Evolutionary conservation across 1,139 yeast species (phyloP).

Genomic region (Pneumocystis sp.): DNA sequence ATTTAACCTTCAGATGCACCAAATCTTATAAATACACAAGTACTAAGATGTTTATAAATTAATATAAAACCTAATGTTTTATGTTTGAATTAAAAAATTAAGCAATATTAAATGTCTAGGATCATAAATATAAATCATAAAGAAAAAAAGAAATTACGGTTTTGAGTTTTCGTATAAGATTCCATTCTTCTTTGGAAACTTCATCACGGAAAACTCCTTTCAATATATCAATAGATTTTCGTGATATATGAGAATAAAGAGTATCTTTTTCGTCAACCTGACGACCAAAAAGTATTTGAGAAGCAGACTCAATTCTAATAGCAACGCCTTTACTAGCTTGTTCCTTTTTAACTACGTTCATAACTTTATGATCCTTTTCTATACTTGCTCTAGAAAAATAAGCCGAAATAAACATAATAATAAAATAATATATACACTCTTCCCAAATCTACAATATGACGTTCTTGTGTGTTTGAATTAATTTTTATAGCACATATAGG

Average conservation of each 20-base stretch:
- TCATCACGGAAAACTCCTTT: conserved; percentile 94
- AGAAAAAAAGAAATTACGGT: conserved; percentile 50
- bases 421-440: conserved; percentile 31
- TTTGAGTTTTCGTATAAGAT: conserved; percentile 75
- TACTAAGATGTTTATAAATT: not conserved
- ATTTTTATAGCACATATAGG: conserved; percentile 89
- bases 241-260: conserved; percentile 70
- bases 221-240: conserved; percentile 89
- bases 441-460: conserved; percentile 61
- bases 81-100: not conserved
- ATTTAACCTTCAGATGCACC: not conserved
- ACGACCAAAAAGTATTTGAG: conserved; percentile 98
- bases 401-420: conserved; percentile 19
- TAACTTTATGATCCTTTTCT: conserved; percentile 86
- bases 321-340: conserved; percentile 98
- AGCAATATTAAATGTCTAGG: not conserved
- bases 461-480: conserved; percentile 73
- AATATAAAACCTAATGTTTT: not conserved
- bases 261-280: conserved; percentile 89
- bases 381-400: conserved; percentile 32
- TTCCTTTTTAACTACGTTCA: conserved; percentile 72
- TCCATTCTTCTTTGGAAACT: conserved; percentile 91
- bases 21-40: not conserved
- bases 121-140: not conserved
- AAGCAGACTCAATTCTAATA: conserved; percentile 81